Evolutionary conservation across 2,329 filamentous ascomycete species (phyloP).

Genomic region (Colletotrichum sansevieriae): DNA sequence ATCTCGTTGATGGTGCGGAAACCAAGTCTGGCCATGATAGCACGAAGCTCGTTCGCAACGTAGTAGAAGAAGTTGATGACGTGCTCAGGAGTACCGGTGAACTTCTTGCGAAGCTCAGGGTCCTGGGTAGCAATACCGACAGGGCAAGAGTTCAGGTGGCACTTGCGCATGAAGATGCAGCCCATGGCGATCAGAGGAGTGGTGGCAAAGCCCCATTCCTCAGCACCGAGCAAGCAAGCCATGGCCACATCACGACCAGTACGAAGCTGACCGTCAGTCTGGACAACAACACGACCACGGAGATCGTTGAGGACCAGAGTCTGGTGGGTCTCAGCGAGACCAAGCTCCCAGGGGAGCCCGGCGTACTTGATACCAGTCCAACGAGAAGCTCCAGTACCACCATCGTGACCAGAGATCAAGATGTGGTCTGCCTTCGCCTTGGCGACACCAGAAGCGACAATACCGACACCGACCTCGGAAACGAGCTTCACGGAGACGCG

Average conservation of each 20-base stretch:
- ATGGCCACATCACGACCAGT: conserved; percentile 95
- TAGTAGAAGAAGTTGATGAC: conserved; percentile 99
- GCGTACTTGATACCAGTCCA: conserved; percentile 99
- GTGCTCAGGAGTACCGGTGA: conserved; percentile 91
- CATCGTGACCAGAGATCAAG: conserved; percentile 95
- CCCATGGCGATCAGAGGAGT: conserved; percentile 96
- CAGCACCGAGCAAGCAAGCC: conserved; percentile 94
- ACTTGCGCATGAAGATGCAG: conserved; percentile 94
- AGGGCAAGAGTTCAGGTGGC: conserved; percentile 81
- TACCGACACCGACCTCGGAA: conserved; percentile 96
- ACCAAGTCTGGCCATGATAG: conserved; percentile 96
- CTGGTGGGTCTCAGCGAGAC: conserved; percentile 97
- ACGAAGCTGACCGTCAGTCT: conserved; percentile 94
- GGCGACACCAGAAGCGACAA: conserved; percentile 95
- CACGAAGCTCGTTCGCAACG: conserved; percentile 92
- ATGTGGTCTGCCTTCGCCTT: conserved; percentile 99
- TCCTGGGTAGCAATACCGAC: conserved; percentile 97
- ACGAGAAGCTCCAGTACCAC: conserved; percentile 94
- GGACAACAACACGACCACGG: conserved; percentile 93
- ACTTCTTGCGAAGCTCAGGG: conserved; percentile 93
- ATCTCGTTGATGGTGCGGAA: conserved; percentile 98
- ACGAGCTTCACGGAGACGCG: conserved; percentile 97
- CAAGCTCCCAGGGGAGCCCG: conserved; percentile 95
- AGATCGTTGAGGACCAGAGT: conserved; percentile 96
- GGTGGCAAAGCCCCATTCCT: conserved; percentile 97